These are phyloP conservation scores for Leishmania gerbilli DNA, from an alignment of 208 protist species.

Conservation along the genomic window DNA sequence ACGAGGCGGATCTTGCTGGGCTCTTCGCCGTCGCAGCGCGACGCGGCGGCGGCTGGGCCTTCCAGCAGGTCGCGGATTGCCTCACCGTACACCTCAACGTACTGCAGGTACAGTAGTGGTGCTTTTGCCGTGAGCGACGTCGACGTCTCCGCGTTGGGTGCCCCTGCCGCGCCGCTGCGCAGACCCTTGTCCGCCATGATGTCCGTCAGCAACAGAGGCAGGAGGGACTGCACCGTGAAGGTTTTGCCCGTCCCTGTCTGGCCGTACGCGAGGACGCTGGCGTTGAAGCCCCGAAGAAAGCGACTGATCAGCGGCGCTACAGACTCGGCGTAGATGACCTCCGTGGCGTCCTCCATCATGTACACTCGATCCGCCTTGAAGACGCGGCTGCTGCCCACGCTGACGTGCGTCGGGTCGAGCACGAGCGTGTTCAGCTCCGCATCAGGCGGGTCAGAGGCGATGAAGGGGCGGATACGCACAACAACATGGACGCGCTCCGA, in stretches of 20 bases:
- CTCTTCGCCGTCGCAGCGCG: constrained; percentile 15
- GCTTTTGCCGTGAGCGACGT: no score
- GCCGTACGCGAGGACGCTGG: constrained; percentile 94
- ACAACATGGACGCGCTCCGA: constrained; percentile 79
- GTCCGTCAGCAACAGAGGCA: constrained; percentile 77
- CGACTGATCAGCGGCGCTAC: constrained; percentile 71
- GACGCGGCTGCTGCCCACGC: constrained; percentile 68
- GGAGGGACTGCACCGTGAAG: constrained; percentile 85
- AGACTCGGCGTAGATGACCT: constrained; percentile 70
- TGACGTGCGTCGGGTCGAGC: constrained; percentile 68
- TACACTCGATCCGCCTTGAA: constrained; percentile 93
- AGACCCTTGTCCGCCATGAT: constrained; percentile 47
- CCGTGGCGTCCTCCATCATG: constrained; percentile 56
- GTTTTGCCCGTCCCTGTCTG: constrained; percentile 96
- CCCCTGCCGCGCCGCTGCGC: not conserved
- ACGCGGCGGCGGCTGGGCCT: not conserved
- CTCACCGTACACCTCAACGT: constrained; percentile 95
- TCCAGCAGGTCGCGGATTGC: constrained; percentile 88
- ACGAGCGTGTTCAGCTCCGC: constrained; percentile 42
- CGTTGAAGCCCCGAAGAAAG: constrained; percentile 91
- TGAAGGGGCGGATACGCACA: constrained; percentile 83
- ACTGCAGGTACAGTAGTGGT: constrained; percentile 71
- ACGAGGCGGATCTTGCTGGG: constrained; percentile 27
- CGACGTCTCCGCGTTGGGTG: no score
- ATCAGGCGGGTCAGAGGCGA: constrained; percentile 46